Evolutionary conservation across 2,329 filamentous ascomycete species (phyloP).

Genomic region (Claviceps spartinae): DNA sequence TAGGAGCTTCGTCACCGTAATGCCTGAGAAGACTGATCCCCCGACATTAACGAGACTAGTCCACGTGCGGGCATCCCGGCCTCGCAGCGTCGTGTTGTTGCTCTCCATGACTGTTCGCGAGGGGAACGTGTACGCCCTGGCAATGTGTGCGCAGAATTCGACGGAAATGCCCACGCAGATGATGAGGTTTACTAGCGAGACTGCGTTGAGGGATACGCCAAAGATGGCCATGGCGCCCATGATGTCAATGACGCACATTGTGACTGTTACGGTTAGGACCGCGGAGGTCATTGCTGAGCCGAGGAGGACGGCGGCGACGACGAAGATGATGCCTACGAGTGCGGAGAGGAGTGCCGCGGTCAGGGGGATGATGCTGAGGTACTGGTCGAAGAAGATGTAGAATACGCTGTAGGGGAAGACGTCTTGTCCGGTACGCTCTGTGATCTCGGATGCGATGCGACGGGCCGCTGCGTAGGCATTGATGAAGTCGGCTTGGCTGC

Average conservation of each 20-base stretch:
- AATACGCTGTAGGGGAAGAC: constrained; percentile 96
- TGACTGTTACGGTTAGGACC: constrained; percentile 73
- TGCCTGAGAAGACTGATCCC: constrained; percentile 86
- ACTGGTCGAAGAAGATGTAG: constrained; percentile 99
- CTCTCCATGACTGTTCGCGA: constrained; percentile 65
- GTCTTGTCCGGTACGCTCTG: constrained; percentile 55
- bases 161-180: constrained; percentile 95
- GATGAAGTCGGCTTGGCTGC: constrained; percentile 87
- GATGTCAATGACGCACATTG: constrained; percentile 90
- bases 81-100: constrained; percentile 64
- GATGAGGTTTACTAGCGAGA: constrained; percentile 88
- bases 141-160: constrained; percentile 95
- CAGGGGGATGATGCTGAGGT: constrained; percentile 68
- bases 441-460: constrained; percentile 70
- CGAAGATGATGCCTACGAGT: constrained; percentile 73
- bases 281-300: constrained; percentile 72
- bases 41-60: constrained; percentile 90
- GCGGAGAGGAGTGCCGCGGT: constrained; percentile 69
- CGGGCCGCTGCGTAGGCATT: constrained; percentile 77
- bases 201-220: constrained; percentile 82
- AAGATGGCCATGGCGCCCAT: constrained; percentile 88
- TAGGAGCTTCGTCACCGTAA: constrained; percentile 88
- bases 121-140: constrained; percentile 90
- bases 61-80: constrained; percentile 78
- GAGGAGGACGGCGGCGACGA: constrained; percentile 65